A percentile compares a stretch with the other conserved stretches of the same genome.
Conservation (phyloP, 345 rosid genomes). For the Euphorbia tirucalli region DNA sequence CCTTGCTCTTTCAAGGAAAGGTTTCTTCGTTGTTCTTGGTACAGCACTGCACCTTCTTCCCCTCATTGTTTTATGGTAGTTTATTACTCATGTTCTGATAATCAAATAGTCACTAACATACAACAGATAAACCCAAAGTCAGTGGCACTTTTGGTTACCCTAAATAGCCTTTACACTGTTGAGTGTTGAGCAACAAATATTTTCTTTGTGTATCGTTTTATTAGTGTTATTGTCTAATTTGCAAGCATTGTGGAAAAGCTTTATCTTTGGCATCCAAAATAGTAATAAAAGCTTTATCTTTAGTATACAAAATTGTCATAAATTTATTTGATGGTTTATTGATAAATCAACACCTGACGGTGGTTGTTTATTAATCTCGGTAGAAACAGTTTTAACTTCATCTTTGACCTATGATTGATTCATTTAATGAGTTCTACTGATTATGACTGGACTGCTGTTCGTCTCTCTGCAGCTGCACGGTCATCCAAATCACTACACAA, state of each 20-base stretch:
- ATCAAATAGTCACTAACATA: too few relatives aligned
- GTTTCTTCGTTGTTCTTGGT: constrained; percentile 79
- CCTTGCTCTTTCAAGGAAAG: constrained; percentile 62
- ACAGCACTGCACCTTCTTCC: constrained; percentile 8
- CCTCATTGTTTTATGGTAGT: neutral
- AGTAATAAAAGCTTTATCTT: too few relatives aligned
- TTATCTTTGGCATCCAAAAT: neutral
- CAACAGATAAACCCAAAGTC: too few relatives aligned
- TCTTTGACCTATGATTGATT: neutral
- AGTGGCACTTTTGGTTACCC: neutral
- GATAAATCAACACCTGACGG: too few relatives aligned
- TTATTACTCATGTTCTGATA: too few relatives aligned
- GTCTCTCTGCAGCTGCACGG: constrained; percentile 67
- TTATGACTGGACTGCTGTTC: constrained; percentile 23
- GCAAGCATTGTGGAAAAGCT: neutral
- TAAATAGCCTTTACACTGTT: neutral
- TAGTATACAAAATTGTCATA: too few relatives aligned
- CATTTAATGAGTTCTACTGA: neutral
- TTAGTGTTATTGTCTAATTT: neutral
- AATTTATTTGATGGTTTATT: too few relatives aligned
- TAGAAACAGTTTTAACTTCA: neutral
- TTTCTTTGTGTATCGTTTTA: neutral
- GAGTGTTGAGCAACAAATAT: neutral
- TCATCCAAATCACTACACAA: constrained; percentile 46
- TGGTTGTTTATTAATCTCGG: too few relatives aligned